A percentile compares a stretch with the other conserved stretches of the same genome.
These are phyloP conservation scores for Spizellomyces punctatus DNA, from an alignment of 192 early-diverging fungal species.

Conservation along the genomic window DNA sequence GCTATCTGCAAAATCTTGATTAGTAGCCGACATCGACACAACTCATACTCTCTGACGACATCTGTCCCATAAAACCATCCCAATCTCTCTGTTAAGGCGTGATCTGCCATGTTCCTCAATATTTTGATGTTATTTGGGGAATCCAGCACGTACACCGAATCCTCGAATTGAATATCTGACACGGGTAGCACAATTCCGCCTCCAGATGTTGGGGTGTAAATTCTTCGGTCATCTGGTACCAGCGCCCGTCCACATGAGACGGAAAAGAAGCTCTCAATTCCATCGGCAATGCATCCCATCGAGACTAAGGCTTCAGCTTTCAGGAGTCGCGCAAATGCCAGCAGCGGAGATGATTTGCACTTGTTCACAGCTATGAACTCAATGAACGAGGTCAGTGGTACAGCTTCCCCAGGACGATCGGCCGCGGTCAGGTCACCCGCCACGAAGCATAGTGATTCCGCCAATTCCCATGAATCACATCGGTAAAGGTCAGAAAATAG, in stretches of 20 bases:
- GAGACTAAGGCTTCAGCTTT: conserved; percentile 22
- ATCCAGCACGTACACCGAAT: conserved; percentile 20
- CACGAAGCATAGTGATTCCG: background rate
- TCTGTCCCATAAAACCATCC: conserved; percentile 14
- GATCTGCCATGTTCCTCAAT: conserved; percentile 24
- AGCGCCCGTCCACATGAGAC: conserved; percentile 16
- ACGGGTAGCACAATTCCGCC: conserved; percentile 4
- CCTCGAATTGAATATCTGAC: conserved; percentile 12
- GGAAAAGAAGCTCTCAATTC: conserved; percentile 12
- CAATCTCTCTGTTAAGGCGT: conserved; percentile 17
- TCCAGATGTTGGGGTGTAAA: conserved; percentile 13
- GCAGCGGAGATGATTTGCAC: conserved; percentile 12
- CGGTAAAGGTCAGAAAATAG: conserved; percentile 18
- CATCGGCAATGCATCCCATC: conserved; percentile 15
- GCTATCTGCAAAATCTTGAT: conserved; percentile 18
- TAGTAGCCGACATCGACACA: conserved; percentile 21
- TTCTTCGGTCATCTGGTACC: conserved; percentile 13
- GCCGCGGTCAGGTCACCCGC: conserved; percentile 15
- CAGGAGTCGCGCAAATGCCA: conserved; percentile 5
- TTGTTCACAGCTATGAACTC: conserved; percentile 7
- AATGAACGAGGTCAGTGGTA: conserved; percentile 13
- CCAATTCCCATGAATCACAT: conserved; percentile 2
- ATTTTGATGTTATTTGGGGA: conserved; percentile 8
- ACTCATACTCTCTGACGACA: conserved; percentile 12
- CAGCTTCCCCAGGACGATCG: conserved; percentile 3